These are phyloP conservation scores for Trypanosoma vivax DNA, from an alignment of 208 protist species.

Conservation along the genomic window DNA sequence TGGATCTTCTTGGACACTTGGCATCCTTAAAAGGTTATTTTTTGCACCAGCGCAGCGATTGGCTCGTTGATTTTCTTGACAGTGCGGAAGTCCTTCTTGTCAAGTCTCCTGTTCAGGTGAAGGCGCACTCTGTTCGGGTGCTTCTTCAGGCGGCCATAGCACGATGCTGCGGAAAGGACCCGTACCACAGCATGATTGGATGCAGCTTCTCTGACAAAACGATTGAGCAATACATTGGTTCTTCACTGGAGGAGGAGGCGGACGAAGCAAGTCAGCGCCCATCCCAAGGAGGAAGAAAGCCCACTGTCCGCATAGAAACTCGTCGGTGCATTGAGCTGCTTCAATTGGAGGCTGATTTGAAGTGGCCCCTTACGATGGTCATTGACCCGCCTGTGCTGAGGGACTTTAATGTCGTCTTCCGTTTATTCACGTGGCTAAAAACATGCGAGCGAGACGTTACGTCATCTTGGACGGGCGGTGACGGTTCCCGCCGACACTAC, in stretches of 20 bases:
- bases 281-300: slow-evolving; percentile 17
- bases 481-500: slow-evolving; percentile 22
- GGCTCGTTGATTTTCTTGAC: slow-evolving; percentile 81
- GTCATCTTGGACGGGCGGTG: slow-evolving; percentile 33
- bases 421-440: slow-evolving; percentile 77
- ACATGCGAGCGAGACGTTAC: slow-evolving; percentile 67
- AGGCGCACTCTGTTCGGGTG: slow-evolving; percentile 72
- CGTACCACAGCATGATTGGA: slow-evolving; percentile 67
- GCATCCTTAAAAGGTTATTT: slow-evolving; percentile 74
- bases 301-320: slow-evolving; percentile 23
- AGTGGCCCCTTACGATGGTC: slow-evolving; percentile 82
- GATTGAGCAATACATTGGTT: slow-evolving; percentile 37
- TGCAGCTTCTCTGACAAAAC: slow-evolving; percentile 63
- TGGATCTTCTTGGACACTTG: slow-evolving; percentile 77
- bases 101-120: slow-evolving; percentile 53
- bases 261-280: slow-evolving; percentile 2
- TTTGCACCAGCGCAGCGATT: slow-evolving; percentile 75
- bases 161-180: slow-evolving; percentile 50
- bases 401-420: slow-evolving; percentile 77
- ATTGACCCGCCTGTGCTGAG: slow-evolving; percentile 44
- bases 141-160: slow-evolving; percentile 76
- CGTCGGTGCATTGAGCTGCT: slow-evolving; percentile 64
- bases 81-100: slow-evolving; percentile 61
- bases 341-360: slow-evolving; percentile 74
- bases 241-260: slow-evolving; percentile 14